These are phyloP conservation scores for Colletotrichum cuscutae DNA, from an alignment of 2,329 filamentous ascomycete species.

Conservation along the genomic window DNA sequence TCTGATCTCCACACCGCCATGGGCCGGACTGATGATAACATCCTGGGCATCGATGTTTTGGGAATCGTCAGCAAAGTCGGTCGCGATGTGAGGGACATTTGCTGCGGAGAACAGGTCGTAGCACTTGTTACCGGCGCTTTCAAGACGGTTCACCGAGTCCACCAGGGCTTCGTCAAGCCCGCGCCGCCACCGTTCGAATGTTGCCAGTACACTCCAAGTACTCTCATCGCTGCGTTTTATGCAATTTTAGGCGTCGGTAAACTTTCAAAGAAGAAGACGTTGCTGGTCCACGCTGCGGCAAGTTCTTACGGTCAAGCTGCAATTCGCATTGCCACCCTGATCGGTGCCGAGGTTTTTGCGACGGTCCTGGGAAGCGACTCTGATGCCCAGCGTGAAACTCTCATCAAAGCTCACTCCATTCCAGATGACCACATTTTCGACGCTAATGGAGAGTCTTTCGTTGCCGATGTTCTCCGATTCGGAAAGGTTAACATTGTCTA, in stretches of 20 bases:
- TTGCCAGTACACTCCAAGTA: constrained; percentile 44
- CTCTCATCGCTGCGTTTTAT: constrained; percentile 55
- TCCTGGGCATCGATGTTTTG: constrained; percentile 53
- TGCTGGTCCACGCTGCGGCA: constrained; percentile 57
- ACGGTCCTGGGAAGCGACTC: constrained; percentile 47
- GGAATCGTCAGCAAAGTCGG: constrained; percentile 51
- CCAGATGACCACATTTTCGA: constrained; percentile 49
- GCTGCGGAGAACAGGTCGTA: constrained; percentile 53
- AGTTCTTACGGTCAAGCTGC: constrained; percentile 56
- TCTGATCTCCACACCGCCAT: constrained; percentile 49
- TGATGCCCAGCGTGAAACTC: constrained; percentile 47
- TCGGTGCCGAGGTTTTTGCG: constrained; percentile 53
- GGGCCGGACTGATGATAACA: constrained; percentile 44
- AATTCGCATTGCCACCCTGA: constrained; percentile 49
- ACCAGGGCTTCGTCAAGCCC: constrained; percentile 48
- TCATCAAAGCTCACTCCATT: constrained; percentile 48
- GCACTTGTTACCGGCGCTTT: constrained; percentile 51
- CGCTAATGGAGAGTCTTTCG: constrained; percentile 47
- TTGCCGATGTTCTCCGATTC: constrained; percentile 45
- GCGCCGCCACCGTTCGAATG: neutral
- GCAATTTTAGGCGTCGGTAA: constrained; percentile 46
- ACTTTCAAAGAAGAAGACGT: constrained; percentile 41
- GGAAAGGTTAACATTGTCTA: constrained; percentile 42
- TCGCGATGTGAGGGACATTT: constrained; percentile 42
- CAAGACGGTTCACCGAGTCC: constrained; percentile 45